phyloP scores from a whole-genome alignment of 2,329 filamentous ascomycete genomes.

The Helminthosporium solani region DNA sequence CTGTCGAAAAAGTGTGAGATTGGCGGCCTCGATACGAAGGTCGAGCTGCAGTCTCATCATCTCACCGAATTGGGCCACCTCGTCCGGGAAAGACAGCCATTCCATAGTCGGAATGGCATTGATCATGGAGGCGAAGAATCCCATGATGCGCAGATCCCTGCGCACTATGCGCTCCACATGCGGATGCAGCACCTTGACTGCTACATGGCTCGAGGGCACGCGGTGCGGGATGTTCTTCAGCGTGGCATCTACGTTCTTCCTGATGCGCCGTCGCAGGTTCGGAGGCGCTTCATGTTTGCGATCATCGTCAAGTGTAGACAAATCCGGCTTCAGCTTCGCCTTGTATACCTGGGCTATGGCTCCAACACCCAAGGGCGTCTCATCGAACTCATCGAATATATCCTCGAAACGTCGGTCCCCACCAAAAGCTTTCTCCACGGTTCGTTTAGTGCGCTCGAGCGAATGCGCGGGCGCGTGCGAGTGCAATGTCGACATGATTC shows the following conservation, averaged over 20 bases:
- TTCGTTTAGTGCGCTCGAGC: slow-evolving; percentile 73
- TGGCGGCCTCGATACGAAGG: slow-evolving; percentile 89
- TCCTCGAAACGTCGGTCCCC: slow-evolving; percentile 78
- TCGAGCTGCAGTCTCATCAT: slow-evolving; percentile 99
- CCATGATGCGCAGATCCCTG: slow-evolving; percentile 93
- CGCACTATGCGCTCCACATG: slow-evolving; percentile 84
- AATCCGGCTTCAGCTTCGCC: slow-evolving; percentile 79
- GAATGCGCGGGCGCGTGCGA: slow-evolving; percentile 93
- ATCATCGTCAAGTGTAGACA: slow-evolving; percentile 64
- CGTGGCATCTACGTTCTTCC: slow-evolving; percentile 78
- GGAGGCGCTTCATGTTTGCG: slow-evolving; percentile 55
- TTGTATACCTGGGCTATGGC: slow-evolving; percentile 98
- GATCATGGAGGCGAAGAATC: slow-evolving; percentile 79
- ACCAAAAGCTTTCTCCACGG: slow-evolving; percentile 77
- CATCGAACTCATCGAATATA: slow-evolving; percentile 95
- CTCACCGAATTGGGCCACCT: slow-evolving; percentile 89
- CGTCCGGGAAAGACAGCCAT: slow-evolving; percentile 94
- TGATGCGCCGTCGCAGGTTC: slow-evolving; percentile 67
- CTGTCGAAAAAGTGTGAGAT: slow-evolving; percentile 81
- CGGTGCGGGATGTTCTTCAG: slow-evolving; percentile 83
- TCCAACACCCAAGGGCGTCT: slow-evolving; percentile 84
- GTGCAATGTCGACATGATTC: slow-evolving; percentile 90
- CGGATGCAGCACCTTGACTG: slow-evolving; percentile 93
- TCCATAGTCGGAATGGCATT: slow-evolving; percentile 92
- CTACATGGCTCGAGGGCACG: slow-evolving; percentile 88